These are phyloP conservation scores for Leccinum disarticulatum DNA, from an alignment of 768 basidiomycete genomes.

Conservation along the genomic window DNA sequence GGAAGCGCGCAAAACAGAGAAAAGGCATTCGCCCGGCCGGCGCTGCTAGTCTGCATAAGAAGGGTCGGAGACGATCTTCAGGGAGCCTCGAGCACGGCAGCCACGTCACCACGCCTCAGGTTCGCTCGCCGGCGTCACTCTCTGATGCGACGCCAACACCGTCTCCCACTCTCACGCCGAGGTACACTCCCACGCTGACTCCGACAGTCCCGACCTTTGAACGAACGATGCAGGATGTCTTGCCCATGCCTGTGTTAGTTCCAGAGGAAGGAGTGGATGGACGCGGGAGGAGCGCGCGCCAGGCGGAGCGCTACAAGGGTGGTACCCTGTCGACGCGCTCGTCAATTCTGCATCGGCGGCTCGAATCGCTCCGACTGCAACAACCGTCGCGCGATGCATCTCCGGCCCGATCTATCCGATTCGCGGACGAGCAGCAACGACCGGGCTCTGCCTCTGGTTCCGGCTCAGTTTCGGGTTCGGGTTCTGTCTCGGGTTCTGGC, in stretches of 20 bases:
- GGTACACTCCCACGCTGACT: neutral
- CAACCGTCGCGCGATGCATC: slow-evolving; percentile 40
- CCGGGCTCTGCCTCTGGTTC: slow-evolving; percentile 7
- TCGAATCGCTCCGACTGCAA: slow-evolving; percentile 28
- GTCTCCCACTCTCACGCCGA: neutral
- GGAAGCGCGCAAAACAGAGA: slow-evolving; percentile 28
- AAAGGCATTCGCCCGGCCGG: slow-evolving; percentile 15
- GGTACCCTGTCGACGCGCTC: slow-evolving; percentile 16
- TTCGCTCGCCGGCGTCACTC: neutral
- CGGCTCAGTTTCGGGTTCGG: neutral
- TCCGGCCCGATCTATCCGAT: slow-evolving; percentile 48
- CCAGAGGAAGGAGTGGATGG: neutral
- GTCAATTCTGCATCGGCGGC: slow-evolving; percentile 30
- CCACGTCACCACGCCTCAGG: neutral
- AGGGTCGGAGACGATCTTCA: slow-evolving; percentile 14
- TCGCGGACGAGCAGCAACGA: slow-evolving; percentile 38
- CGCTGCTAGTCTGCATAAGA: slow-evolving; percentile 6
- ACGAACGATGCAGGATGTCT: slow-evolving; percentile 3
- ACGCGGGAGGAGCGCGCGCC: slow-evolving; percentile 25
- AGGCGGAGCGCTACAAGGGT: slow-evolving; percentile 13
- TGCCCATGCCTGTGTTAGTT: neutral
- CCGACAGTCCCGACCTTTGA: neutral
- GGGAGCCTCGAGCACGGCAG: neutral
- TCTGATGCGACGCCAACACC: neutral
- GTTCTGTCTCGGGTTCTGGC: neutral